Conservation (phyloP, 2,329 filamentous ascomycete species). For the Ascochyta viciae-villosae region DNA sequence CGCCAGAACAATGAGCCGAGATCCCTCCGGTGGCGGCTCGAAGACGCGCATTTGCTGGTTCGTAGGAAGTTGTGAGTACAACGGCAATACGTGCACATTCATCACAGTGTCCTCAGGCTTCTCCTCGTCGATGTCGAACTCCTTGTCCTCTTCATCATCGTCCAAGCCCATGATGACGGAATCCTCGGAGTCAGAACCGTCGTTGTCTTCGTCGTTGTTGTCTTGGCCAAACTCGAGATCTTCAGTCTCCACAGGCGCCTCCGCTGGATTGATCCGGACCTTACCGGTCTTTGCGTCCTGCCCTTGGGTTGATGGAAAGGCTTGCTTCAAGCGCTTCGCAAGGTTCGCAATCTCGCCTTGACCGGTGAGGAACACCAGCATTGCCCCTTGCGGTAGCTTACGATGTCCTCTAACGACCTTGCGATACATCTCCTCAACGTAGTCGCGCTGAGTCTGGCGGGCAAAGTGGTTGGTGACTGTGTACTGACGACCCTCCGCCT, state of each 20-base stretch:
- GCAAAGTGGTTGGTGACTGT: conserved; percentile 90
- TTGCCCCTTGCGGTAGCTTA: conserved; percentile 87
- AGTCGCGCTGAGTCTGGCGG: conserved; percentile 81
- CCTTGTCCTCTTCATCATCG: conserved; percentile 68
- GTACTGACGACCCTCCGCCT: conserved; percentile 91
- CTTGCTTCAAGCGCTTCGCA: conserved; percentile 77
- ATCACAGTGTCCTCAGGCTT: conserved; percentile 67
- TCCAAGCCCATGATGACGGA: conserved; percentile 68
- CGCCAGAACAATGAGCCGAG: conserved; percentile 84
- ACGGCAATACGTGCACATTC: conserved; percentile 86
- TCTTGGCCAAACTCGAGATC: conserved; percentile 79
- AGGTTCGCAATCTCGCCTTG: conserved; percentile 88
- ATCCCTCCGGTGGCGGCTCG: conserved; percentile 80
- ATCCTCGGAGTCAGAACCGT: conserved; percentile 61
- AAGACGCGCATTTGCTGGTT: conserved; percentile 92
- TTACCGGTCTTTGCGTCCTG: conserved; percentile 63
- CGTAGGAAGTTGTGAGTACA: conserved; percentile 91
- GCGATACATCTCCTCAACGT: conserved; percentile 85
- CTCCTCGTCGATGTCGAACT: conserved; percentile 67
- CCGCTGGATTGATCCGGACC: conserved; percentile 77
- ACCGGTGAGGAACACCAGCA: conserved; percentile 93
- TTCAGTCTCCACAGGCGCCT: conserved; percentile 82
- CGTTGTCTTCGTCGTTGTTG: conserved; percentile 52
- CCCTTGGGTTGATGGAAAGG: conserved; percentile 63
- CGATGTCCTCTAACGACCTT: conserved; percentile 88